Evolutionary conservation across 2,329 filamentous ascomycete species (phyloP).

Genomic region (Colletotrichum horii): DNA sequence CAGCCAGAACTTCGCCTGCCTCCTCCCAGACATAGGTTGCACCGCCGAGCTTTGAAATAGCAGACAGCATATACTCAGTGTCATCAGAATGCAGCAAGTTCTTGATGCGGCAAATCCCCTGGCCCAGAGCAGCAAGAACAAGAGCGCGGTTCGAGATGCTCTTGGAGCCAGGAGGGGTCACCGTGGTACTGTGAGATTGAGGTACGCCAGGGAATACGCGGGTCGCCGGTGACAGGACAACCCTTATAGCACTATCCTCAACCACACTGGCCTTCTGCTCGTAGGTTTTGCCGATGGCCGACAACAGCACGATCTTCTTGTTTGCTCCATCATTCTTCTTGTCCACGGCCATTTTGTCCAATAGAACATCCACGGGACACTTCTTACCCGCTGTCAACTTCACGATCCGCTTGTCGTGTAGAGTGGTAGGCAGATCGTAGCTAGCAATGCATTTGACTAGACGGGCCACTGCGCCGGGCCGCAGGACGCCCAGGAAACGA

Average conservation of each 20-base stretch:
- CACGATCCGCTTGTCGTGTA: conserved; percentile 82
- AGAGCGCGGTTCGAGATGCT: conserved; percentile 96
- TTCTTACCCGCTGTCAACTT: conserved; percentile 84
- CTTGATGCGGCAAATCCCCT: conserved; percentile 84
- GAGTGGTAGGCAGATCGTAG: conserved; percentile 85
- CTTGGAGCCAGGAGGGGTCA: conserved; percentile 93
- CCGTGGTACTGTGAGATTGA: conserved; percentile 68
- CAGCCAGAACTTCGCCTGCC: conserved; percentile 86
- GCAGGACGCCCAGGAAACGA: conserved; percentile 83
- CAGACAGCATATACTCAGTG: conserved; percentile 95
- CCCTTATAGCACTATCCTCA: conserved; percentile 81
- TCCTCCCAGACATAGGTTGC: conserved; percentile 94
- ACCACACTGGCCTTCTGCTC: conserved; percentile 90
- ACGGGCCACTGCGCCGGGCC: conserved; percentile 85
- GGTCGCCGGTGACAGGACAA: conserved; percentile 82
- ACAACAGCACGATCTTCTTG: conserved; percentile 95
- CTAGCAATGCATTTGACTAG: conserved; percentile 93
- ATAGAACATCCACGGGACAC: conserved; percentile 83
- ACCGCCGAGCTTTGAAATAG: conserved; percentile 83
- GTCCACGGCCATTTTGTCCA: conserved; percentile 95
- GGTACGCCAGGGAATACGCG: conserved; percentile 76
- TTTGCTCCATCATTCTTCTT: conserved; percentile 97
- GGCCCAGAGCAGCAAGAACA: conserved; percentile 88
- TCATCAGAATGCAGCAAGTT: conserved; percentile 97
- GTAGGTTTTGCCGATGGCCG: conserved; percentile 85